A percentile compares a stretch with the other conserved stretches of the same genome.
phyloP scores from a whole-genome alignment of 2,329 filamentous ascomycete species.

The Bisporella sp. region DNA sequence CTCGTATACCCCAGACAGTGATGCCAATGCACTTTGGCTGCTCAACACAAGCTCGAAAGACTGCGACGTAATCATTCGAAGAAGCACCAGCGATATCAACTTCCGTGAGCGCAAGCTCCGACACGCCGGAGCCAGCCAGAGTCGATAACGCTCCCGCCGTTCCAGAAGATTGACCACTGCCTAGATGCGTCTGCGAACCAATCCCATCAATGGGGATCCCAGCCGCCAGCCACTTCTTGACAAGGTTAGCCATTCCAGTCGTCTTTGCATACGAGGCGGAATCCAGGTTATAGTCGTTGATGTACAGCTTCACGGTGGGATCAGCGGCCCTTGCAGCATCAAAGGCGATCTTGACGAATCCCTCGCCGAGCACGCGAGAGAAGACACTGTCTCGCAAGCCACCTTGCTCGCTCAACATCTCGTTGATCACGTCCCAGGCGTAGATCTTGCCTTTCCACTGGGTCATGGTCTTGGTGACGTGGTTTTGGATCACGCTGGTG shows the following conservation, averaged over 20 bases:
- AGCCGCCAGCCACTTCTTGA: slow-evolving; percentile 32
- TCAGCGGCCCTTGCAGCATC: slow-evolving; percentile 46
- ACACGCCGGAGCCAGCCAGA: slow-evolving; percentile 28
- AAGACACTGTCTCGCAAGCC: slow-evolving; percentile 46
- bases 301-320: slow-evolving; percentile 50
- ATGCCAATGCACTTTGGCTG: slow-evolving; percentile 20
- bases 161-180: slow-evolving; percentile 36
- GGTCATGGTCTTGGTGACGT: slow-evolving; percentile 50
- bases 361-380: slow-evolving; percentile 45
- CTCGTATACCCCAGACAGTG: slow-evolving; percentile 21
- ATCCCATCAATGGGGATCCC: slow-evolving; percentile 54
- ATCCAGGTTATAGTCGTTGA: slow-evolving; percentile 57
- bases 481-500: slow-evolving; percentile 45
- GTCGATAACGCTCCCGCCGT: slow-evolving; percentile 37
- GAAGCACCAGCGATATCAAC: slow-evolving; percentile 48
- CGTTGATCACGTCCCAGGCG: slow-evolving; percentile 57
- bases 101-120: slow-evolving; percentile 56
- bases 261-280: slow-evolving; percentile 40
- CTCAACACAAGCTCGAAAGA: slow-evolving; percentile 18
- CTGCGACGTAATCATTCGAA: slow-evolving; percentile 35
- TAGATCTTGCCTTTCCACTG: slow-evolving; percentile 55
- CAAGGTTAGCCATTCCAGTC: slow-evolving; percentile 33
- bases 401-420: slow-evolving; percentile 52
- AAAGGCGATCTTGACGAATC: slow-evolving; percentile 53
- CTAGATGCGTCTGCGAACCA: slow-evolving; percentile 53